Percentiles rank a stretch among this genome's conserved stretches.
Conservation (phyloP, 805 yeast species). For the Cyberlindnera bimundalis region DNA sequence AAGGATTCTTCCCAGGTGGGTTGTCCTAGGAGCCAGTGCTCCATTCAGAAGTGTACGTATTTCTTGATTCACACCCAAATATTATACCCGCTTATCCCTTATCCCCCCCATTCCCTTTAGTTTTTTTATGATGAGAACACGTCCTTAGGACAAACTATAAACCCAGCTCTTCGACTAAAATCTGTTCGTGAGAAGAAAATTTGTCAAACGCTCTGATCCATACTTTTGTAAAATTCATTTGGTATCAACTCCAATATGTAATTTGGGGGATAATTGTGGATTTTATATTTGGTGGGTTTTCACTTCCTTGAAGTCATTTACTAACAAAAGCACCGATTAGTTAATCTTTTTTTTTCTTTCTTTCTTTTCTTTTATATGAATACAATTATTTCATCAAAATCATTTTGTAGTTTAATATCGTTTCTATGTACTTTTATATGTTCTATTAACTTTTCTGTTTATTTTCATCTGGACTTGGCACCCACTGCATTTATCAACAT, state of each 20-base stretch:
- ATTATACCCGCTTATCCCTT: too few relatives aligned
- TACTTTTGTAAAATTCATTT: too few relatives aligned
- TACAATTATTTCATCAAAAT: too few relatives aligned
- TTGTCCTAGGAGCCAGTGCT: background rate
- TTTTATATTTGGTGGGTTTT: background rate
- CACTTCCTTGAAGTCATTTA: background rate
- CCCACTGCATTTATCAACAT: conserved; percentile 69
- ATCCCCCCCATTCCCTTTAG: too few relatives aligned
- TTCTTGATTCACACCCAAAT: background rate
- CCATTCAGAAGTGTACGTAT: background rate
- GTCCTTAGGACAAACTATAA: conserved; percentile 24
- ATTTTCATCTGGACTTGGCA: conserved; percentile 42
- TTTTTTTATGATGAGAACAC: conserved; percentile 22
- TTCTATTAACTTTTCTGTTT: conserved; percentile 1
- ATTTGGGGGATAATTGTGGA: too few relatives aligned
- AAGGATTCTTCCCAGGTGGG: background rate
- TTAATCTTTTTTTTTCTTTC: too few relatives aligned
- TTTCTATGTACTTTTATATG: too few relatives aligned
- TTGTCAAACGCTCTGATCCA: conserved; percentile 29
- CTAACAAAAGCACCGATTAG: background rate
- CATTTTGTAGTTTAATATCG: background rate
- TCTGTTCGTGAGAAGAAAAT: conserved; percentile 29
- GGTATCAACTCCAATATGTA: too few relatives aligned
- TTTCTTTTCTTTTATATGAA: too few relatives aligned
- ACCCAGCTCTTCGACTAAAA: conserved; percentile 31